A percentile compares a stretch with the other conserved stretches of the same genome.
These are phyloP conservation scores for Albatrellus ellisii DNA, from an alignment of 768 basidiomycete genomes.

Conservation along the genomic window DNA sequence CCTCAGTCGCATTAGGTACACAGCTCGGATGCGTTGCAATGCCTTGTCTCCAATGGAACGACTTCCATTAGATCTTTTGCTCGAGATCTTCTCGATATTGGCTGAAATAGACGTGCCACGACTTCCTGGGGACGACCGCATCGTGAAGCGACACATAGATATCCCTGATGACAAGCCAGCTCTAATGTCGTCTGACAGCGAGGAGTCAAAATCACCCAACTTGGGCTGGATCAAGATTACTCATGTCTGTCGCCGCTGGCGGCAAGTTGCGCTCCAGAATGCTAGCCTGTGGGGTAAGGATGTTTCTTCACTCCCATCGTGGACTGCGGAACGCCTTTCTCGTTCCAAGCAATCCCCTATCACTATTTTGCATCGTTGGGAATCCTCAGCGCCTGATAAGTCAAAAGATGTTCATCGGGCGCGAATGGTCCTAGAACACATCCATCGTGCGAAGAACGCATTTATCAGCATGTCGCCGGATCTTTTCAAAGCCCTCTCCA, in stretches of 20 bases:
- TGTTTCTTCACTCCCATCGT: neutral
- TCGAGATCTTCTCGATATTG: neutral
- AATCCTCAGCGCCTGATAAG: neutral
- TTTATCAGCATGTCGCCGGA: neutral
- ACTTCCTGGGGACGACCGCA: no score
- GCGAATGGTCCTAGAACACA: neutral
- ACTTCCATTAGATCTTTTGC: neutral
- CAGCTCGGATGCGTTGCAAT: neutral
- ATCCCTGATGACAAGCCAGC: neutral
- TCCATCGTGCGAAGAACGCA: neutral
- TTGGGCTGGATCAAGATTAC: constrained; percentile 1
- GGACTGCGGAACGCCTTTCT: neutral
- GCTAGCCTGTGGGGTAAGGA: neutral
- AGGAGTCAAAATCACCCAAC: no score
- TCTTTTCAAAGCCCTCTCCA: neutral
- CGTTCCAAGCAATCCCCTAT: neutral
- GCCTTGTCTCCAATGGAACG: neutral
- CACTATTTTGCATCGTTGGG: neutral
- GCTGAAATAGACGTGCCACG: neutral
- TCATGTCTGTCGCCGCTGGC: neutral
- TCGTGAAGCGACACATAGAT: neutral
- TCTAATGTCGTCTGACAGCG: neutral
- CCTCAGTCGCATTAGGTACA: neutral
- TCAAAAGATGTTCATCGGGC: no score
- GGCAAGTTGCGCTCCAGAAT: neutral